A percentile compares a stretch with the other conserved stretches of the same genome.
These are phyloP conservation scores for Hypericum perforatum DNA, from an alignment of 345 rosid species.

Conservation along the genomic window DNA sequence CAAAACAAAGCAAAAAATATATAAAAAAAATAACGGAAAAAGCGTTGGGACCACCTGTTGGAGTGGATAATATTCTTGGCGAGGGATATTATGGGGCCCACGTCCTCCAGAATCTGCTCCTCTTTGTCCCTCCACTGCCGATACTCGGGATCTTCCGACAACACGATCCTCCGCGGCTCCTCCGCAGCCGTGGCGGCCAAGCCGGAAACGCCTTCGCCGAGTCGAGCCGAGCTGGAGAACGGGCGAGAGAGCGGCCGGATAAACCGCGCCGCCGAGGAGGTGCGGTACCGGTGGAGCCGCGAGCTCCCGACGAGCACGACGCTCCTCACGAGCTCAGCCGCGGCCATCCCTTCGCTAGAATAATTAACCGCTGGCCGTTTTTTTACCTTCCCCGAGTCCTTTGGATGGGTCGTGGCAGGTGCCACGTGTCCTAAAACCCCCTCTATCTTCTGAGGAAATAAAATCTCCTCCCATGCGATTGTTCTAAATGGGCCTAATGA, in stretches of 20 bases:
- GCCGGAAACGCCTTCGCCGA: slow-evolving; percentile 30
- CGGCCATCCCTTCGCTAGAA: slow-evolving; percentile 26
- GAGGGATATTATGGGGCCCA: slow-evolving; percentile 40
- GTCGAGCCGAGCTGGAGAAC: slow-evolving; percentile 29
- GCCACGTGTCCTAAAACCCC: too few relatives aligned
- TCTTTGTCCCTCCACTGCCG: slow-evolving; percentile 72
- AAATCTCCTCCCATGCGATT: too few relatives aligned
- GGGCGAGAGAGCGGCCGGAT: slow-evolving; percentile 25
- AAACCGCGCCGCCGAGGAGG: slow-evolving; percentile 14
- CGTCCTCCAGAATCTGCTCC: slow-evolving; percentile 56
- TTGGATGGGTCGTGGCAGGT: too few relatives aligned
- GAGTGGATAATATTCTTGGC: slow-evolving; percentile 79
- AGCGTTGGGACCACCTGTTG: slow-evolving; percentile 27
- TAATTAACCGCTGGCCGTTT: too few relatives aligned
- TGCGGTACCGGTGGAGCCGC: slow-evolving; percentile 19
- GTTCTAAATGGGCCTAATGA: too few relatives aligned
- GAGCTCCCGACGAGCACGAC: slow-evolving; percentile 29
- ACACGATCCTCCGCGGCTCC: slow-evolving; percentile 27
- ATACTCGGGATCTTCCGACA: slow-evolving; percentile 58
- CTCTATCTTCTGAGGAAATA: too few relatives aligned
- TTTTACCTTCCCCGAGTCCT: too few relatives aligned
- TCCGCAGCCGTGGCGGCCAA: slow-evolving; percentile 15
- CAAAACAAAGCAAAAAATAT: not conserved
- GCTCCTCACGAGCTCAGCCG: slow-evolving; percentile 31
- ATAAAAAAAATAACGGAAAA: not conserved